A percentile compares a stretch with the other conserved stretches of the same genome.
Conservation (phyloP, 2,329 filamentous ascomycete genomes). For the Penicillium sp. region DNA sequence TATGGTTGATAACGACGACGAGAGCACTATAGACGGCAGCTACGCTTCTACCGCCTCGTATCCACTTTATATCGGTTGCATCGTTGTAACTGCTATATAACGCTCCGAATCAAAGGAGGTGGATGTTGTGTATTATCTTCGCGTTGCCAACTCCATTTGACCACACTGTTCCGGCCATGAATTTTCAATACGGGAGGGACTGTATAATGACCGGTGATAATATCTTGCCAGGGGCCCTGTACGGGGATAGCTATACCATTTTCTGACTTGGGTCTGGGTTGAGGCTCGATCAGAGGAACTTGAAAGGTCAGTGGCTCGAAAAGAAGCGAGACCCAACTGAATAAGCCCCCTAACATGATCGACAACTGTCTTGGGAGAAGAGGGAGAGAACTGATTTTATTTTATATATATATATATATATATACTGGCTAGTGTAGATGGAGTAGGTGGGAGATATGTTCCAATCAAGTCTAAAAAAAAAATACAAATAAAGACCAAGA, state of each 20-base stretch:
- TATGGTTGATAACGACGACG: slow-evolving; percentile 25
- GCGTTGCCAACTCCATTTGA: slow-evolving; percentile 19
- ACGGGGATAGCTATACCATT: neutral
- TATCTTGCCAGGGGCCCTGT: slow-evolving; percentile 12
- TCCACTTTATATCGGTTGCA: slow-evolving; percentile 27
- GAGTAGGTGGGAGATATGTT: no score
- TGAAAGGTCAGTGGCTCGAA: slow-evolving; percentile 12
- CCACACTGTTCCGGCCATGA: slow-evolving; percentile 11
- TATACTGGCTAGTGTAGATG: no score
- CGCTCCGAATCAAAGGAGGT: slow-evolving; percentile 15
- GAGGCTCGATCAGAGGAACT: slow-evolving; percentile 12
- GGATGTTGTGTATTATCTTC: slow-evolving; percentile 18
- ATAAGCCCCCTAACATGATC: slow-evolving; percentile 12
- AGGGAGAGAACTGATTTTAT: no score
- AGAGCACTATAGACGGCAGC: slow-evolving; percentile 24
- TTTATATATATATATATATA: no score
- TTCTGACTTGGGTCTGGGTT: slow-evolving; percentile 10
- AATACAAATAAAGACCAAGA: no score
- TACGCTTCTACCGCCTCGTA: slow-evolving; percentile 20
- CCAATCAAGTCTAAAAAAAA: no score
- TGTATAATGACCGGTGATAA: slow-evolving; percentile 18
- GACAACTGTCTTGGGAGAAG: no score
- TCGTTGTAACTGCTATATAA: slow-evolving; percentile 22
- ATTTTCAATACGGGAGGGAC: slow-evolving; percentile 14
- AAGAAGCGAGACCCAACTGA: slow-evolving; percentile 14